Evolutionary conservation across 2,329 filamentous ascomycete species (phyloP), one percentile per base, ranked within the genome.

Genomic region (Eurotiales sp.): DNA sequence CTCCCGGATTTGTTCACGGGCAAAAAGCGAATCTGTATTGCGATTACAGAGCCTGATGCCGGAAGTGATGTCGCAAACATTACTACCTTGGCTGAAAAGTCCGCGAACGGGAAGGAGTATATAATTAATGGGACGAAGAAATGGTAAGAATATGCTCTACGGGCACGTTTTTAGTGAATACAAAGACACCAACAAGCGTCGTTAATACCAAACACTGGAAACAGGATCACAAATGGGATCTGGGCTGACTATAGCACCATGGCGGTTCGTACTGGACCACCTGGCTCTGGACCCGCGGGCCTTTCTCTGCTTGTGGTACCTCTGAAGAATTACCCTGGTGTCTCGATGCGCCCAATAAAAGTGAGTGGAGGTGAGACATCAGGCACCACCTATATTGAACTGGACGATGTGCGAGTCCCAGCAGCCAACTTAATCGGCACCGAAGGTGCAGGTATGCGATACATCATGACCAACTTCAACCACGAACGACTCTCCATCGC

Each of bases 401-500:
- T 90, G 1, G 86, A 89, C 60, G 85, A 90, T 48, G 87, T 90
- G 17, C 77, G 81, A 52, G 86, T 90, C 1, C 86, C 86, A 0
- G 77, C 82, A 0, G 79, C 80, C 61, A 89, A 90, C 62, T 68
- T 90, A 7, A 81, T 90, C 52, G 87, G 86, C 3, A 59, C 75
- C 17, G 86, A 90, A 65, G 86, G 85, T 10, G 72, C 79, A 60
- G 87, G 87, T 4, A 89, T 90, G 85, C 78, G 75, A 53, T 87
- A 87, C 62, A 80, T 87, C 61, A 88, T 87, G 84, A 85, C 81
- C 49, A 88, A 90, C 70, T 90, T 90, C 78, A 90, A 90, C 71
- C 86, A 90, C 65, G 87, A 90, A 66, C 80, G 86, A 0, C 73
- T 90, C 10, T 77, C 77, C 14, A 87, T 90, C 56, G 76, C 82